phyloP scores from a whole-genome alignment of 179 eudicot genomes.

The Patellifolia procumbens region DNA sequence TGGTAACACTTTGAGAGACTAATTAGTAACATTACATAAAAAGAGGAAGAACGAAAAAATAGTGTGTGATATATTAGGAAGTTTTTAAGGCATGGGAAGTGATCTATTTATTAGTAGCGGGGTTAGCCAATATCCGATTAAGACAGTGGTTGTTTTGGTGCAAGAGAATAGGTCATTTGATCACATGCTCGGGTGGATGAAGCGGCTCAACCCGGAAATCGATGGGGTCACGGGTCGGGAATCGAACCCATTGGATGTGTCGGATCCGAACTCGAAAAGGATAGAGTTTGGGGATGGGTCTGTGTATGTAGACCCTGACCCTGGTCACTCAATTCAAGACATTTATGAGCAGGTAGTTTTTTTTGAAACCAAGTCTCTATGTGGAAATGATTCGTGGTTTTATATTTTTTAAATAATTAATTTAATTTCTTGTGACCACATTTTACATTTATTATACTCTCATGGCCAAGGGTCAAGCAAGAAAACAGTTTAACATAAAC shows the following conservation, averaged over 20 bases:
- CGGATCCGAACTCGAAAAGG: conserved; percentile 29
- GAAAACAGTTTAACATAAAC: too few species aligned
- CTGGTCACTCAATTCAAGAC: conserved; percentile 45
- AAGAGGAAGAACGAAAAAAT: background rate
- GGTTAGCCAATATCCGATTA: conserved; percentile 31
- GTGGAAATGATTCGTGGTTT: too few species aligned
- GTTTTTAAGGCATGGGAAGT: conserved; percentile 2
- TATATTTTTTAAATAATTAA: too few species aligned
- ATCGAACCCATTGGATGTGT: conserved; percentile 38
- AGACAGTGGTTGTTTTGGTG: conserved; percentile 46
- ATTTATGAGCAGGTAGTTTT: conserved; percentile 32
- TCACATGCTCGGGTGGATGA: conserved; percentile 55
- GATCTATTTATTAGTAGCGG: background rate
- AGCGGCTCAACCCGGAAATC: conserved; percentile 36
- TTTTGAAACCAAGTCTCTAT: too few species aligned
- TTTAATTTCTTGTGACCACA: too few species aligned
- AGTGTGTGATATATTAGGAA: too few species aligned
- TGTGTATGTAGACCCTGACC: conserved; percentile 47
- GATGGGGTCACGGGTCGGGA: conserved; percentile 37
- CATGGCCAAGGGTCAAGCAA: too few species aligned
- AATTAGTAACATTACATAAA: background rate
- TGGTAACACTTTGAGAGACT: too few species aligned
- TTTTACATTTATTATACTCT: too few species aligned
- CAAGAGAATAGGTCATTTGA: conserved; percentile 54
- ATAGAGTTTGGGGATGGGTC: conserved; percentile 38